phyloP scores from a whole-genome alignment of 148 eudicot genomes.

The Persicaria tinctoria region DNA sequence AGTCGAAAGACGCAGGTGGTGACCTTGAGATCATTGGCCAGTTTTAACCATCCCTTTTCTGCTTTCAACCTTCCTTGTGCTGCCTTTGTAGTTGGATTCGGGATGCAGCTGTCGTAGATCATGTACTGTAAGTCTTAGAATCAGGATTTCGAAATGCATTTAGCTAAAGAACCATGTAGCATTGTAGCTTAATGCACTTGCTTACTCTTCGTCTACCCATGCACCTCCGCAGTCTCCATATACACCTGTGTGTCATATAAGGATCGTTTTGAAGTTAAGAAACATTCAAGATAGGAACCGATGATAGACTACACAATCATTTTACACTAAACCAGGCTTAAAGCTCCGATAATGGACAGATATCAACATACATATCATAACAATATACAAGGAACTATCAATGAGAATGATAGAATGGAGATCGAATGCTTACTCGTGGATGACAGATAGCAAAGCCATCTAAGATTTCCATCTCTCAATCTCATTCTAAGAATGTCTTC shows the following conservation, averaged over 20 bases:
- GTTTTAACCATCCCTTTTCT: slow-evolving; percentile 67
- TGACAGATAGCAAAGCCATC: slow-evolving; percentile 78
- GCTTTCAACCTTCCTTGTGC: slow-evolving; percentile 63
- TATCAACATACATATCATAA: background rate
- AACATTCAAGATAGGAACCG: background rate
- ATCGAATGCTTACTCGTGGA: slow-evolving; percentile 53
- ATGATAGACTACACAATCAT: background rate
- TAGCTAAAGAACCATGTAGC: background rate
- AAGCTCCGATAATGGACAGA: background rate
- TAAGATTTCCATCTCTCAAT: slow-evolving; percentile 44
- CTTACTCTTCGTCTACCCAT: slow-evolving; percentile 94
- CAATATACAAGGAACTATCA: background rate
- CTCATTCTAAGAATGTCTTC: slow-evolving; percentile 37
- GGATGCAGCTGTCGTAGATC: slow-evolving; percentile 35
- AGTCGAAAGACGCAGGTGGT: slow-evolving; percentile 64
- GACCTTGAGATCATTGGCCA: slow-evolving; percentile 59
- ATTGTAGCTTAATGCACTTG: slow-evolving; percentile 19
- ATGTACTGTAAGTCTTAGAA: slow-evolving; percentile 7
- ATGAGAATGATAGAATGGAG: background rate
- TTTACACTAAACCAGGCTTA: background rate
- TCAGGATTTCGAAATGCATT: slow-evolving; percentile 8
- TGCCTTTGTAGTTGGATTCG: slow-evolving; percentile 36
- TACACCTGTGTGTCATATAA: slow-evolving; percentile 38
- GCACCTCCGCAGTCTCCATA: slow-evolving; percentile 81
- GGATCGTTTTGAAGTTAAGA: background rate